Conservation (phyloP, 495 filamentous ascomycete genomes). For the Tuber umbilicatum region DNA sequence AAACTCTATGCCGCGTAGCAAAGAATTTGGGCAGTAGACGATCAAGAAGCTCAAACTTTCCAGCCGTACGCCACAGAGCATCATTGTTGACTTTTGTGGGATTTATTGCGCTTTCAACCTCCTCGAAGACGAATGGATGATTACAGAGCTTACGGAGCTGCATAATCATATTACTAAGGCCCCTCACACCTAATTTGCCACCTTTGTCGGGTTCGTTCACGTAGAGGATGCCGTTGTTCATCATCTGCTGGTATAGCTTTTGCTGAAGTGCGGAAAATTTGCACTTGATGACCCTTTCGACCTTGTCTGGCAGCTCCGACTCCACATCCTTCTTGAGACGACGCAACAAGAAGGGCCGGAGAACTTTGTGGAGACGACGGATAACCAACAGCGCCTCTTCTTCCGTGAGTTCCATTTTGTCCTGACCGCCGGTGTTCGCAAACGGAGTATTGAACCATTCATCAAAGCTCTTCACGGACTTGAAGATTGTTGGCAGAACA, state of each 20-base stretch:
- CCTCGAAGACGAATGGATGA: constrained; percentile 96
- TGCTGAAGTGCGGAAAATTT: constrained; percentile 91
- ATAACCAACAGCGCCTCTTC: constrained; percentile 99
- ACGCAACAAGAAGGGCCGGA: constrained; percentile 92
- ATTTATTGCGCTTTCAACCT: constrained; percentile 97
- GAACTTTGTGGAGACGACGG: constrained; percentile 94
- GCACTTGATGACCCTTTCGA: constrained; percentile 97
- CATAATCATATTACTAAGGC: constrained; percentile 99
- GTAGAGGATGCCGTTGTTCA: constrained; percentile 85
- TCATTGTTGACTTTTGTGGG: constrained; percentile 80
- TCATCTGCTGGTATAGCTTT: constrained; percentile 91
- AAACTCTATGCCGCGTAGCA: constrained; percentile 76
- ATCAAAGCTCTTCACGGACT: constrained; percentile 97
- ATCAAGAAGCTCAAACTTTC: constrained; percentile 95
- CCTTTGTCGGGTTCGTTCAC: constrained; percentile 87
- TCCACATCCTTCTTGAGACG: constrained; percentile 99
- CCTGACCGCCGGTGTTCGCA: constrained; percentile 93
- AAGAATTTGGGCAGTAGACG: constrained; percentile 88
- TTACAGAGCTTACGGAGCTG: constrained; percentile 98
- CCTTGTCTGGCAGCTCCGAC: constrained; percentile 96
- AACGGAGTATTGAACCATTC: constrained; percentile 99
- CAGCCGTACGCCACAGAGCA: constrained; percentile 86
- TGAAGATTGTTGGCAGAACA: constrained; percentile 96
- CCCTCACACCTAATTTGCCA: constrained; percentile 88
- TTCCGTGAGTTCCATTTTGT: constrained; percentile 97